These are phyloP conservation scores for Triticum dicoccoides DNA, from an alignment of 176 grass and related monocot species.

Conservation along the genomic window DNA sequence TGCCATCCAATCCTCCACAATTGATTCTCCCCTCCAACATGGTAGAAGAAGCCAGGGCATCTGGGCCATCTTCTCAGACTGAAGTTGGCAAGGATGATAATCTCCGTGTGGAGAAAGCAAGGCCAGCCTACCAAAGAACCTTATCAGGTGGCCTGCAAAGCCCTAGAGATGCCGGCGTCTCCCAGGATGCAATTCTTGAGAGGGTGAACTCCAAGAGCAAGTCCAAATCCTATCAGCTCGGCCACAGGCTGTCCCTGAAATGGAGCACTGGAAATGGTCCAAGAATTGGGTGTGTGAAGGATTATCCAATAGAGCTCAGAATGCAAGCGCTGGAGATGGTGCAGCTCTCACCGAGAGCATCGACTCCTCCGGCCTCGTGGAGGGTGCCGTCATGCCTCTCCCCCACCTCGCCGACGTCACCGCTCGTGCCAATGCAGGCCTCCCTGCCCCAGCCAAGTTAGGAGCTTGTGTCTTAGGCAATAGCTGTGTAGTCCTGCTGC, in stretches of 20 bases:
- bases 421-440: not conserved
- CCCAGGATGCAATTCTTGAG: constrained; percentile 59
- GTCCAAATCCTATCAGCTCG: constrained; percentile 78
- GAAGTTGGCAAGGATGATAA: not conserved
- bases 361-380: constrained; percentile 18
- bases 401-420: constrained; percentile 11
- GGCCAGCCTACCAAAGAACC: constrained; percentile 64
- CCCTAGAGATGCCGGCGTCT: constrained; percentile 47
- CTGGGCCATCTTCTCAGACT: not conserved
- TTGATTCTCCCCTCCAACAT: constrained; percentile 19
- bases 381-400: constrained; percentile 25
- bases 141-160: constrained; percentile 80
- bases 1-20: constrained; percentile 22
- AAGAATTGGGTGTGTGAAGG: constrained; percentile 87
- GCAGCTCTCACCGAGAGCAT: constrained; percentile 56
- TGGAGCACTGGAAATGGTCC: constrained; percentile 90
- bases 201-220: constrained; percentile 71
- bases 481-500: not conserved
- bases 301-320: constrained; percentile 75
- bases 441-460: constrained; percentile 42
- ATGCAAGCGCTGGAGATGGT: constrained; percentile 81
- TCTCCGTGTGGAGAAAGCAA: constrained; percentile 27
- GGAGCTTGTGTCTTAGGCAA: not conserved
- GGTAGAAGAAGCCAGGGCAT: constrained; percentile 5
- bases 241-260: constrained; percentile 67